Evolutionary conservation across 371 early-diverging fungal species (phyloP).

Genomic region (Choanephora cucurbitarum): DNA sequence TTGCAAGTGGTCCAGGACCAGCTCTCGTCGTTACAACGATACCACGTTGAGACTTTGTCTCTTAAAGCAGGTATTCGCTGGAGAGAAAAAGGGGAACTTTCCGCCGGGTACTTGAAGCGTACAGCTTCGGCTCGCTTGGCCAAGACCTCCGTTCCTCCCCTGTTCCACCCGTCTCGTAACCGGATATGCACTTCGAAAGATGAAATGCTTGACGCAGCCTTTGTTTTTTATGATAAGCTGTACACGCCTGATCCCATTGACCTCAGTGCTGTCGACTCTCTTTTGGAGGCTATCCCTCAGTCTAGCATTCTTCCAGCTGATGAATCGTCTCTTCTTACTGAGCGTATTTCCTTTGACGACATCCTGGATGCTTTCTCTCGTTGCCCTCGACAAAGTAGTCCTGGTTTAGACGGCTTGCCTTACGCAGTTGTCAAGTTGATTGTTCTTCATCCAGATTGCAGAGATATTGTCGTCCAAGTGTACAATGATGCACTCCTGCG

Average conservation of each 20-base stretch:
- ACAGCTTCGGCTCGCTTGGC: background rate
- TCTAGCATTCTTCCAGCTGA: background rate
- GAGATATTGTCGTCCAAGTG: too few relatives aligned
- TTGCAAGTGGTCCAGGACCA: background rate
- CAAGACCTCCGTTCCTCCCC: background rate
- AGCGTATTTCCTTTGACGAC: too few relatives aligned
- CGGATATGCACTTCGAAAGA: background rate
- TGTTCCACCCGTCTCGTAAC: background rate
- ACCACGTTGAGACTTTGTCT: background rate
- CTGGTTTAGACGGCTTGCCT: too few relatives aligned
- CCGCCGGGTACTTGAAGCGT: conserved; percentile 5
- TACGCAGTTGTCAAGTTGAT: too few relatives aligned
- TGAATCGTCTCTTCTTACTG: background rate
- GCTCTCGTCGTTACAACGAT: conserved; percentile 1
- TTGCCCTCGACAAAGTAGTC: too few relatives aligned
- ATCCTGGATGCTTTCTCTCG: too few relatives aligned
- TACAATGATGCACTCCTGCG: too few relatives aligned
- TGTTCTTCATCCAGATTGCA: too few relatives aligned
- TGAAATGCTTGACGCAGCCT: conserved; percentile 10
- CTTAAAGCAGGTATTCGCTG: conserved; percentile 5
- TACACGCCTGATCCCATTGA: conserved; percentile 14
- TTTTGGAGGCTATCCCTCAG: background rate
- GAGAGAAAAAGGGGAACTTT: conserved; percentile 8
- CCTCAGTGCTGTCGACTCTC: background rate
- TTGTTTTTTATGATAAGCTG: conserved; percentile 7